A percentile compares a stretch with the other conserved stretches of the same genome.
These are phyloP conservation scores for Tylopilus rubrobrunneus DNA, from an alignment of 768 basidiomycete genomes.

Conservation along the genomic window DNA sequence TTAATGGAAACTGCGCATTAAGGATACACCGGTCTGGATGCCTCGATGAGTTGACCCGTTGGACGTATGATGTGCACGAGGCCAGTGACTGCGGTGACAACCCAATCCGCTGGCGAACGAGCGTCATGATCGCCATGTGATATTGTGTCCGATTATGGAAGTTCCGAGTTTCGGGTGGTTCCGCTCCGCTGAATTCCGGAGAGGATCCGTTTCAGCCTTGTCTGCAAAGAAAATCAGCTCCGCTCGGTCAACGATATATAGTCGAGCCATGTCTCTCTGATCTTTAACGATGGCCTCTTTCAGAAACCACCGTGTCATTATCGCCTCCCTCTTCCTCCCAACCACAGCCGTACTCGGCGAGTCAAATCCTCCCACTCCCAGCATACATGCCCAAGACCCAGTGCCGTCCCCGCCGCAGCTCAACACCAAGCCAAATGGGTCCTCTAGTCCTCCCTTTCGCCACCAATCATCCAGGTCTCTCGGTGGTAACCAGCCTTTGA, in stretches of 20 bases:
- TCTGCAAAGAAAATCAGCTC: too few species aligned
- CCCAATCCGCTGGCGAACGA: neutral
- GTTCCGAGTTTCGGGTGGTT: too few species aligned
- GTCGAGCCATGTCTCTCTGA: neutral
- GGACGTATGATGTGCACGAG: too few species aligned
- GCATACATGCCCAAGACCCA: conserved; percentile 12
- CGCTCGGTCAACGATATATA: too few species aligned
- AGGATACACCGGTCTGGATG: too few species aligned
- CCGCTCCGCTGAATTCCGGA: too few species aligned
- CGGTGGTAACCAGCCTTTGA: conserved; percentile 30
- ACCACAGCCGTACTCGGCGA: conserved; percentile 61
- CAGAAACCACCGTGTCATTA: conserved; percentile 68
- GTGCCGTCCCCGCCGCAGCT: conserved; percentile 7
- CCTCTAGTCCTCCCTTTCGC: conserved; percentile 11
- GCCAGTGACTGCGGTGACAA: too few species aligned
- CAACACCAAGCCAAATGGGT: neutral
- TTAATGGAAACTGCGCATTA: too few species aligned
- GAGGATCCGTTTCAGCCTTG: too few species aligned
- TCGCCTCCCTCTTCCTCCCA: conserved; percentile 84
- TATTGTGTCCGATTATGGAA: too few species aligned
- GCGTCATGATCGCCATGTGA: too few species aligned
- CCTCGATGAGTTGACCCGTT: too few species aligned
- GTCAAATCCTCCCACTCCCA: conserved; percentile 51
- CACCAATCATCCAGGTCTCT: conserved; percentile 19
- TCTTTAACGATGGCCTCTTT: conserved; percentile 56